Conservation (phyloP, 1,139 yeast genomes). For the Taphrina confusa region DNA sequence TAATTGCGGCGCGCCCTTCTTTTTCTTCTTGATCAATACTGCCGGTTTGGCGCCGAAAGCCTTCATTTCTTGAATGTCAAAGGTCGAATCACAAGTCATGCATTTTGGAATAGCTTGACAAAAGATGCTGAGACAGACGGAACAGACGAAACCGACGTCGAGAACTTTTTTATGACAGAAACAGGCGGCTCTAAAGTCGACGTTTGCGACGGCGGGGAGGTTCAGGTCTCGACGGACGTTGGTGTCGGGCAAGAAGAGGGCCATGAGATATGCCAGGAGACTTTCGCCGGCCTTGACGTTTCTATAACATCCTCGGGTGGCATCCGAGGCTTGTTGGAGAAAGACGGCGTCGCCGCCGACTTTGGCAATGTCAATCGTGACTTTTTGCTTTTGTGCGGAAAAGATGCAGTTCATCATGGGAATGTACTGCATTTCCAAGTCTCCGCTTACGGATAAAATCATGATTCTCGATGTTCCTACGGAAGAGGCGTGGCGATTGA, state of each 20-base stretch:
- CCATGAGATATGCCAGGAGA: constrained; percentile 27
- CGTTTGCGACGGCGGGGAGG: constrained; percentile 80
- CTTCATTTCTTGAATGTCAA: constrained; percentile 46
- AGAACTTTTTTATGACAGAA: constrained; percentile 84
- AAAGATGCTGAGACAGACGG: constrained; percentile 80
- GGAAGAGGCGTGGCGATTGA: constrained; percentile 57
- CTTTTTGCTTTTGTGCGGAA: constrained; percentile 89
- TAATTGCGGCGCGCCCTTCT: neutral
- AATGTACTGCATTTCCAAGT: constrained; percentile 77
- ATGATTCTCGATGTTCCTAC: constrained; percentile 67
- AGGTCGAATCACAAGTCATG: constrained; percentile 68
- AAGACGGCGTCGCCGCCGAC: constrained; percentile 77
- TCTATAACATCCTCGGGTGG: constrained; percentile 86
- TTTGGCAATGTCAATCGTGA: constrained; percentile 88
- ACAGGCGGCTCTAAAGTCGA: constrained; percentile 93
- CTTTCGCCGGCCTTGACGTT: constrained; percentile 55
- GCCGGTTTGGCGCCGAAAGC: constrained; percentile 28
- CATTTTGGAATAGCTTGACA: constrained; percentile 53
- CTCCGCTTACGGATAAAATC: constrained; percentile 73
- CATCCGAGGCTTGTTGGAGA: constrained; percentile 93
- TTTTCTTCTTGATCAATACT: constrained; percentile 22
- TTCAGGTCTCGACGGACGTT: constrained; percentile 70
- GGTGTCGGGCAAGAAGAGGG: constrained; percentile 80
- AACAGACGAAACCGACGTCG: constrained; percentile 91
- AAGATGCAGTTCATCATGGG: constrained; percentile 95